These are phyloP conservation scores for Porcisia hertigi DNA, from an alignment of 208 protist genomes.

Conservation along the genomic window DNA sequence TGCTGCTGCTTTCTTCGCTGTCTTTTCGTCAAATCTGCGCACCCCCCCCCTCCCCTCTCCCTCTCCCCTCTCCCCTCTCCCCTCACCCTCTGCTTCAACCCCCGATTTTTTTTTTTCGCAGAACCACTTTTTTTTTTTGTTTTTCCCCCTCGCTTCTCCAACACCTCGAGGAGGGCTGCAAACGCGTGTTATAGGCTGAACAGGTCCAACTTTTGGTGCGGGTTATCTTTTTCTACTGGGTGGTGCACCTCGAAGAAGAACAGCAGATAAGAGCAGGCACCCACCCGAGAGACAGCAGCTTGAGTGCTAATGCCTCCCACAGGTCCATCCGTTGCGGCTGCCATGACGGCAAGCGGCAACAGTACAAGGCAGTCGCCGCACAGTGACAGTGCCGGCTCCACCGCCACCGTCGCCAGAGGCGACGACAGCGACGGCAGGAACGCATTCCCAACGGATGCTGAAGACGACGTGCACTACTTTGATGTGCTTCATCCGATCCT, in stretches of 20 bases:
- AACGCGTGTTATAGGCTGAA: background rate
- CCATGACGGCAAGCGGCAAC: background rate
- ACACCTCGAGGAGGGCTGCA: too few species aligned
- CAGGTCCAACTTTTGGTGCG: background rate
- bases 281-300: background rate
- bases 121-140: too few species aligned
- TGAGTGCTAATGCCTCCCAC: background rate
- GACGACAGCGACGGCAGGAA: background rate
- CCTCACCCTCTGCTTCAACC: too few species aligned
- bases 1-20: too few species aligned
- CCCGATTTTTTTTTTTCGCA: too few species aligned
- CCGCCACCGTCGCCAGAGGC: background rate
- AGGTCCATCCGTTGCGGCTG: background rate
- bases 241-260: background rate
- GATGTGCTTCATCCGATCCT: constrained; percentile 66
- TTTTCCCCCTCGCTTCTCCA: too few species aligned
- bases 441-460: background rate
- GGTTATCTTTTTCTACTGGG: background rate
- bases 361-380: background rate
- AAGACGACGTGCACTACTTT: constrained; percentile 44
- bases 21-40: too few species aligned
- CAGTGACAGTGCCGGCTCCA: background rate
- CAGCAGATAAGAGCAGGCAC: background rate
- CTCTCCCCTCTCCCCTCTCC: too few species aligned
- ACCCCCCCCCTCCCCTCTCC: too few species aligned